Base-by-base conservation (phyloP, 2,329 filamentous ascomycete genomes). In the Penicillium vulpinum region DNA sequence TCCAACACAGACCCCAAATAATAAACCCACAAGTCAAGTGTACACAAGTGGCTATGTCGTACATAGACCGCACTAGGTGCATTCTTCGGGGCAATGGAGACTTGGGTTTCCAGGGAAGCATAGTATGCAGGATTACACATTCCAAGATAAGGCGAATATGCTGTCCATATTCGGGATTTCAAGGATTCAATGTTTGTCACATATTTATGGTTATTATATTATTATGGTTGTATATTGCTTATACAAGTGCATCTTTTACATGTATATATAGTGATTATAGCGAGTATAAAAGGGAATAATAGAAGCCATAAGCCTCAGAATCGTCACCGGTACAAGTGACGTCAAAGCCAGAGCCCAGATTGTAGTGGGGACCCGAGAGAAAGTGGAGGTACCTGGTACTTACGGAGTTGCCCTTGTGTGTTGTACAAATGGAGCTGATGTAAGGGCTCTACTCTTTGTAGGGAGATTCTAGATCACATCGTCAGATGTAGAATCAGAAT, bases 1-100 rank as follows among this genome's bases (percentile, higher is more conserved):
- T 33, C 1, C 5, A 26, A 26, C 50, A 36, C 49, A 52, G 40
- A 52, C 31, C 31, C 13, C 31, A 33, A n/a, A 33, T 33, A 22
- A 4, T 22, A 33, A 46, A 15, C 39, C 41, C 18, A 35, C 28
- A 31, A 24, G 21, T 43, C 24, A 43, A 18, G 38, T 33, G 21
- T 18, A 26, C 24, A 41, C 53, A 51, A 45, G 40, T 31, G 53
- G 47, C 53, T 45, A 45, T 56, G 47, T 56, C 13, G 54, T 52
- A 56, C 54, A 52, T 56, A 26, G 54, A 56, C 54, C 54, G 54
- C 48, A 40, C 54, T 56, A 56, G 40, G 24, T 31, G 39, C 48
- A 56, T 56, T 52, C 54, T 29, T 56, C 48, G 35, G 44, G 53
- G 48, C 54, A 56, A 56, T 41, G 22, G 45, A 22, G 28, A 24